phyloP scores from a whole-genome alignment of 306 rosid genomes.

The Coriaria nepalensis region DNA sequence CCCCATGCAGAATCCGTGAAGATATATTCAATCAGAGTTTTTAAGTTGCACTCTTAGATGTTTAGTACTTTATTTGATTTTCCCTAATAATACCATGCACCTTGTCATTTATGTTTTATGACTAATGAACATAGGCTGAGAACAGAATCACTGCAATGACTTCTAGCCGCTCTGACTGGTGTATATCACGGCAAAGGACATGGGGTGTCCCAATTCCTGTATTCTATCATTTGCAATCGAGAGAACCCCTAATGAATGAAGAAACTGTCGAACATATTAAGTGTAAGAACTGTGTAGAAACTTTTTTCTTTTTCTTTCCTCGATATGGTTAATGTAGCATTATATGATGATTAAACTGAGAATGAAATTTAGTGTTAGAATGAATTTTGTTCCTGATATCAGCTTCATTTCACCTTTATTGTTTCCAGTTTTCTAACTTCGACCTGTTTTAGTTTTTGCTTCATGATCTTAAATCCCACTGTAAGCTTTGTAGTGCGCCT shows the following conservation, averaged over 20 bases:
- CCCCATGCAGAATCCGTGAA: no score
- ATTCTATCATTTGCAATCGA: constrained; percentile 66
- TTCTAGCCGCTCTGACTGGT: constrained; percentile 90
- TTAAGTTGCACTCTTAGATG: no score
- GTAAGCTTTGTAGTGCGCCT: constrained; percentile 10
- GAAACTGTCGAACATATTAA: constrained; percentile 72
- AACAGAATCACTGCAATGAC: constrained; percentile 95
- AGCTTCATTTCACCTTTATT: no score
- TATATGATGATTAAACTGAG: no score
- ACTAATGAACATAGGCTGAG: constrained; percentile 47
- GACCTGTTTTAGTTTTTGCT: no score
- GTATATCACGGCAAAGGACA: constrained; percentile 95
- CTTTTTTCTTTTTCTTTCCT: neutral
- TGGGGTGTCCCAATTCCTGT: constrained; percentile 99
- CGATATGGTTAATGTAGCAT: neutral
- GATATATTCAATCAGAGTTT: no score
- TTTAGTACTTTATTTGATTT: no score
- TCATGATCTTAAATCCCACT: constrained; percentile 1
- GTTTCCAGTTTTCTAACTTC: no score
- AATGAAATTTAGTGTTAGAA: no score
- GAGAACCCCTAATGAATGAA: constrained; percentile 91
- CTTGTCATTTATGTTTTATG: neutral
- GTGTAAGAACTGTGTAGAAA: constrained; percentile 34
- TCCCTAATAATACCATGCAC: no score
- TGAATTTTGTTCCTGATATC: no score